These are phyloP conservation scores for Aspergillus mulundensis DNA, from an alignment of 495 filamentous ascomycete genomes.

Conservation along the genomic window DNA sequence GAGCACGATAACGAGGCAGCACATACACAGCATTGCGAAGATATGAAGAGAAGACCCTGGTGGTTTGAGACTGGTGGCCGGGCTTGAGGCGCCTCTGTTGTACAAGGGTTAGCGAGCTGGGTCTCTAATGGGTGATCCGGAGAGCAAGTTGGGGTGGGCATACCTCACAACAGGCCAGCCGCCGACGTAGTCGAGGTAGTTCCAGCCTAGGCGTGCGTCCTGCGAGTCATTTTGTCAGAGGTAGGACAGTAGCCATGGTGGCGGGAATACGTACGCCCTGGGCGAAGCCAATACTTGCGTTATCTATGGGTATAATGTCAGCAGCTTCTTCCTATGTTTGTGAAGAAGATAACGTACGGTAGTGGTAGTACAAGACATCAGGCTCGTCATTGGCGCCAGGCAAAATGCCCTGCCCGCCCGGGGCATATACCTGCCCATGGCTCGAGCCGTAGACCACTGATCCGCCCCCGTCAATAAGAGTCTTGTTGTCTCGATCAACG, in stretches of 20 bases:
- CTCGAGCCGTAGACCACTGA: slow-evolving; percentile 44
- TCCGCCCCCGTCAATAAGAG: slow-evolving; percentile 38
- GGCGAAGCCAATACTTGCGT: slow-evolving; percentile 38
- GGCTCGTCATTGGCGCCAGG: slow-evolving; percentile 23
- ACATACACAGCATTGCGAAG: slow-evolving; percentile 20
- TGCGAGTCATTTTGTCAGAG: slow-evolving; percentile 10
- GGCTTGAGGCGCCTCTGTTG: neutral
- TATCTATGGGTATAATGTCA: slow-evolving; percentile 22
- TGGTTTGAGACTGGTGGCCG: slow-evolving; percentile 4
- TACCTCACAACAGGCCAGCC: slow-evolving; percentile 41
- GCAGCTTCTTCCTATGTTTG: neutral
- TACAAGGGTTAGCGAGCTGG: neutral
- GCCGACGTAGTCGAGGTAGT: slow-evolving; percentile 37
- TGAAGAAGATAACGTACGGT: slow-evolving; percentile 19
- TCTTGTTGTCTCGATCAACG: slow-evolving; percentile 29
- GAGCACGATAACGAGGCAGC: slow-evolving; percentile 5
- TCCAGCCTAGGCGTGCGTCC: slow-evolving; percentile 46
- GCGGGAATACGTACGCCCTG: slow-evolving; percentile 26
- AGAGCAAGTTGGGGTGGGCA: neutral
- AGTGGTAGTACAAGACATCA: slow-evolving; percentile 50
- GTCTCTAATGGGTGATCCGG: neutral
- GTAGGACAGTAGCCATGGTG: neutral
- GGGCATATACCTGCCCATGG: slow-evolving; percentile 43
- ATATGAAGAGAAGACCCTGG: neutral
- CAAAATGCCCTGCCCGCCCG: slow-evolving; percentile 42